Evolutionary conservation across 2,329 filamentous ascomycete species (phyloP).

Genomic region (Colletotrichum sp.): DNA sequence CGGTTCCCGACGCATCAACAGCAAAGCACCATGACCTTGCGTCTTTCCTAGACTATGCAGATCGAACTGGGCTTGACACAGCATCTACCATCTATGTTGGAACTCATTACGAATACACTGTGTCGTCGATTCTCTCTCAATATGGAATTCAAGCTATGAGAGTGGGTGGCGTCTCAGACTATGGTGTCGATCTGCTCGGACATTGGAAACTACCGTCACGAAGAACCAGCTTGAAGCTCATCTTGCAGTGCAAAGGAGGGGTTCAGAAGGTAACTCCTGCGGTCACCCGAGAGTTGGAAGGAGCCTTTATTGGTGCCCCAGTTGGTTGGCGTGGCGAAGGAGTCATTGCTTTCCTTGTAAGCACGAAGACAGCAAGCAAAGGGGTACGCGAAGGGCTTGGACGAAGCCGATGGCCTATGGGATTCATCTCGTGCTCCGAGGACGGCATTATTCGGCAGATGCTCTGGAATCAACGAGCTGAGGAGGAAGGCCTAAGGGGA

Average conservation of each 20-base stretch:
- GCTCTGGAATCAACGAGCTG: conserved; percentile 73
- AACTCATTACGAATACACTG: conserved; percentile 79
- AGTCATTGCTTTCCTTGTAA: conserved; percentile 75
- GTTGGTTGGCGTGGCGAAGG: conserved; percentile 70
- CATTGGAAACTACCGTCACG: conserved; percentile 65
- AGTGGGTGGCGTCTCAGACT: conserved; percentile 70
- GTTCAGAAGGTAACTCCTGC: conserved; percentile 58
- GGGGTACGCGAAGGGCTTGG: conserved; percentile 78
- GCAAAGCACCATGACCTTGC: conserved; percentile 66
- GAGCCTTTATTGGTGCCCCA: conserved; percentile 77
- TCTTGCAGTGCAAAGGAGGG: conserved; percentile 74
- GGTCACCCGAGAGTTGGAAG: conserved; percentile 77
- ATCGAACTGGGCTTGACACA: conserved; percentile 57
- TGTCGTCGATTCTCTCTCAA: conserved; percentile 57
- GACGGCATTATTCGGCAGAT: conserved; percentile 69
- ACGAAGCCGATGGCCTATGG: conserved; percentile 72
- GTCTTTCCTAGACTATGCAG: conserved; percentile 70
- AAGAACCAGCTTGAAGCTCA: conserved; percentile 45
- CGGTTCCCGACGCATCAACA: conserved; percentile 51
- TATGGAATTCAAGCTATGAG: conserved; percentile 71
- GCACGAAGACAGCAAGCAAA: conserved; percentile 73
- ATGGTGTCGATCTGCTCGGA: conserved; percentile 77
- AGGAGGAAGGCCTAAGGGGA: conserved; percentile 66
- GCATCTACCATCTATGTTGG: conserved; percentile 69
- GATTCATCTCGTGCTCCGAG: conserved; percentile 67